Evolutionary conservation across 78 protist species (phyloP).

Genomic region (Monocercomonoides exilis): DNA sequence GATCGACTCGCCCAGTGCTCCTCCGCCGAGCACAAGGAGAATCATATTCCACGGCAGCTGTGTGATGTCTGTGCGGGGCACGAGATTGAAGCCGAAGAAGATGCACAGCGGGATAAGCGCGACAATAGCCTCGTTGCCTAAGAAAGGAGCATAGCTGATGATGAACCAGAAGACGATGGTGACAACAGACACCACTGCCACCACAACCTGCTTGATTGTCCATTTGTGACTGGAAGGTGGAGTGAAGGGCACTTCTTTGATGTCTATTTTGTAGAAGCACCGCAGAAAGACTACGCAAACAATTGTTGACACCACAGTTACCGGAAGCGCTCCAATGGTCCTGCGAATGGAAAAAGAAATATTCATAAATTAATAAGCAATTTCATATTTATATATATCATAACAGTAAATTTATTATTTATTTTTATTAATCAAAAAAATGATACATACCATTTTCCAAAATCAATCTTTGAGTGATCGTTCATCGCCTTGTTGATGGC

Average conservation of each 20-base stretch:
- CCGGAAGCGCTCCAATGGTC: too few species aligned
- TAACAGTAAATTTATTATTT: too few species aligned
- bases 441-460: too few species aligned
- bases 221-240: neutral
- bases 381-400: too few species aligned
- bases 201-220: neutral
- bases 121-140: neutral
- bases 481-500: too few species aligned
- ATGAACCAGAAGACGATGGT: neutral
- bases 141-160: neutral
- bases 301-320: too few species aligned
- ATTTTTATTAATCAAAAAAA: too few species aligned
- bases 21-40: neutral
- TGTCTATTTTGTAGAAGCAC: neutral
- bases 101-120: neutral
- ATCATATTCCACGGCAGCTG: neutral
- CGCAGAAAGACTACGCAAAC: neutral
- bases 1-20: neutral
- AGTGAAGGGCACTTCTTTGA: neutral
- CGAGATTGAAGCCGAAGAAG: neutral
- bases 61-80: neutral
- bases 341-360: too few species aligned
- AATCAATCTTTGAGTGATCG: too few species aligned
- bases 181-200: neutral
- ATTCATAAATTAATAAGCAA: too few species aligned